Conservation (phyloP, 768 basidiomycete genomes). For the Calocera viscosa region DNA sequence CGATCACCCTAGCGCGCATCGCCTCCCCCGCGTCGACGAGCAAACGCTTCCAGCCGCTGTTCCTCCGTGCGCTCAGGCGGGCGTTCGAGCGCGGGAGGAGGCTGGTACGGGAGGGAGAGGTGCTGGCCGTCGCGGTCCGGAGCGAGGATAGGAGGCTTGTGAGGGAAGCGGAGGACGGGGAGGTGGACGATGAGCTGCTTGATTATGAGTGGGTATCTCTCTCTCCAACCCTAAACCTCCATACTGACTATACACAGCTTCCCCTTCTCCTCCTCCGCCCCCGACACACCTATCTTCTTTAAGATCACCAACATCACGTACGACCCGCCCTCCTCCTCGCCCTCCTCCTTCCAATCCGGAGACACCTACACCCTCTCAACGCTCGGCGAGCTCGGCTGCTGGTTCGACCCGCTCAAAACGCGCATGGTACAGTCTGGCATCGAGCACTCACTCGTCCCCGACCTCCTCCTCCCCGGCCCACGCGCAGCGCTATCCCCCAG, state of each 20-base stretch:
- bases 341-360: conserved; percentile 20
- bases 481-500: not conserved
- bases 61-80: conserved; percentile 46
- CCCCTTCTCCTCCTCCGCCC: conserved; percentile 15
- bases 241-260: conserved; percentile 14
- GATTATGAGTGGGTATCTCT: conserved; percentile 9
- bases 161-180: conserved; percentile 13
- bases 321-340: conserved; percentile 36
- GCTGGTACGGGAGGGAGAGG: conserved; percentile 59
- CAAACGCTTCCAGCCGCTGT: conserved; percentile 48
- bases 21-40: conserved; percentile 59
- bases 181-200: conserved; percentile 16
- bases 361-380: conserved; percentile 46
- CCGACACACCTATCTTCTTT: conserved; percentile 55
- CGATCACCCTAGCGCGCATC: conserved; percentile 66
- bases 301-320: conserved; percentile 64
- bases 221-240: not conserved
- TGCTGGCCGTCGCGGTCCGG: conserved; percentile 54
- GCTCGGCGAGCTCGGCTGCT: conserved; percentile 67
- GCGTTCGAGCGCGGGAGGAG: conserved; percentile 46
- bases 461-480: conserved; percentile 21
- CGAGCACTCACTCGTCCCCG: conserved; percentile 52
- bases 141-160: conserved; percentile 31
- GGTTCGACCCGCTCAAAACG: conserved; percentile 62
- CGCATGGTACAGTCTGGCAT: conserved; percentile 68